phyloP scores from a whole-genome alignment of 345 rosid species.

The Microcos paniculata region DNA sequence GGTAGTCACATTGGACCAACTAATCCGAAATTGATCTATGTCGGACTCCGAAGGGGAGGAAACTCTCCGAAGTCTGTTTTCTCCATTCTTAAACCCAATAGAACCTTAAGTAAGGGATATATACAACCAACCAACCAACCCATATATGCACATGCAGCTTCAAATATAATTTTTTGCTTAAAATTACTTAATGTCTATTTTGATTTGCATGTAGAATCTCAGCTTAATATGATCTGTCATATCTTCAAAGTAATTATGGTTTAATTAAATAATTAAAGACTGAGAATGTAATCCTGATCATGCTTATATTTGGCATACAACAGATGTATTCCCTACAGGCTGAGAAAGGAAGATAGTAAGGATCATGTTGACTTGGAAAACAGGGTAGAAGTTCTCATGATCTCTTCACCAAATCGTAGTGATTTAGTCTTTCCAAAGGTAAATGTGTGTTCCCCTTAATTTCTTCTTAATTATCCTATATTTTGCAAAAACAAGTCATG shows the following conservation, averaged over 20 bases:
- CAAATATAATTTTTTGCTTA: background rate
- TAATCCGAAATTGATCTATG: no score
- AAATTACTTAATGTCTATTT: background rate
- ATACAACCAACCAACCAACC: no score
- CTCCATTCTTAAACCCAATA: no score
- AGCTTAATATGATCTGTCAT: background rate
- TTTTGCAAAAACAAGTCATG: background rate
- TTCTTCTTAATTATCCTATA: background rate
- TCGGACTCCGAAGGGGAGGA: no score
- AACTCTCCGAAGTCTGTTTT: no score
- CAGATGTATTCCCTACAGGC: slow-evolving; percentile 84
- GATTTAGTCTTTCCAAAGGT: slow-evolving; percentile 95
- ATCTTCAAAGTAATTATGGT: background rate
- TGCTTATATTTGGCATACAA: background rate
- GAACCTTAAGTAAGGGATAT: no score
- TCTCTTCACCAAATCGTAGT: slow-evolving; percentile 79
- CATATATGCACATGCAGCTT: background rate
- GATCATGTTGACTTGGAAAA: slow-evolving; percentile 33
- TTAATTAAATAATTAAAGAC: background rate
- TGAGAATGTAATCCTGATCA: background rate
- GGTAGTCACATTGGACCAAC: no score
- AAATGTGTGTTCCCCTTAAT: background rate
- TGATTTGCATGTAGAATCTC: background rate
- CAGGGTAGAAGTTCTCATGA: slow-evolving; percentile 66
- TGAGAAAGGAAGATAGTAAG: slow-evolving; percentile 38